phyloP scores from a whole-genome alignment of 2,329 filamentous ascomycete species.

The Diplodia mutila region DNA sequence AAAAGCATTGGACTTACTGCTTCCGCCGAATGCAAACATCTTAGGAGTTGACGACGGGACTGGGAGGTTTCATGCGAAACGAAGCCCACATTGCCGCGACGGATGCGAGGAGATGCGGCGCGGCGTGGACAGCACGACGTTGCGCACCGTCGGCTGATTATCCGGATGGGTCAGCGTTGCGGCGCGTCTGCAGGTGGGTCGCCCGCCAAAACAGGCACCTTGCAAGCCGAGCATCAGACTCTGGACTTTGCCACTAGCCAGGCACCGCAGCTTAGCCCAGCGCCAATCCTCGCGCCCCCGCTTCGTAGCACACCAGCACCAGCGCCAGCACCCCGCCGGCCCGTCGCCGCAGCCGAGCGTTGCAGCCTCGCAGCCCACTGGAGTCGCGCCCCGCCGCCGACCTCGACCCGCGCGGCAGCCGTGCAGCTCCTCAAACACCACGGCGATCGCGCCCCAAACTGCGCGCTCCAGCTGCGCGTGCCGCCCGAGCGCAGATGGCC shows the following conservation, averaged over 20 bases:
- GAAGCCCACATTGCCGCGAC: slow-evolving; percentile 21
- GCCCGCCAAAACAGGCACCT: not conserved
- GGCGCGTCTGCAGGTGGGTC: not conserved
- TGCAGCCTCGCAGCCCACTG: not conserved
- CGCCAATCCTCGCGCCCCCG: not conserved
- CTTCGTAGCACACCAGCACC: not conserved
- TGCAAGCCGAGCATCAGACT: not conserved
- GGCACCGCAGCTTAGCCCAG: not conserved
- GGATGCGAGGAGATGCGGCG: slow-evolving; percentile 16
- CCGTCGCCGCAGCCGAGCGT: not conserved
- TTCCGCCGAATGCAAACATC: slow-evolving; percentile 42
- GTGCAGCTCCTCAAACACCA: slow-evolving; percentile 9
- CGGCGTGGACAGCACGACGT: slow-evolving; percentile 16
- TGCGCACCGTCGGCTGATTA: slow-evolving; percentile 20
- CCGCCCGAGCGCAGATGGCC: not conserved
- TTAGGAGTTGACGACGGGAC: slow-evolving; percentile 2
- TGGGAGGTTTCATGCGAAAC: slow-evolving; percentile 22
- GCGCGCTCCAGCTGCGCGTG: not conserved
- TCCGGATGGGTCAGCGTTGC: slow-evolving; percentile 6
- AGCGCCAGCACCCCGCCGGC: not conserved
- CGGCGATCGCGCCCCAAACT: not conserved
- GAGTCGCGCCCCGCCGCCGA: not conserved
- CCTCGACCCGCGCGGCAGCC: slow-evolving; percentile 1
- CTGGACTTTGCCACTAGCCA: not conserved
- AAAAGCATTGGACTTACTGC: slow-evolving; percentile 36